A percentile compares a stretch with the other conserved stretches of the same genome.
phyloP scores from a whole-genome alignment of 345 rosid genomes.

The Linum lewisii region DNA sequence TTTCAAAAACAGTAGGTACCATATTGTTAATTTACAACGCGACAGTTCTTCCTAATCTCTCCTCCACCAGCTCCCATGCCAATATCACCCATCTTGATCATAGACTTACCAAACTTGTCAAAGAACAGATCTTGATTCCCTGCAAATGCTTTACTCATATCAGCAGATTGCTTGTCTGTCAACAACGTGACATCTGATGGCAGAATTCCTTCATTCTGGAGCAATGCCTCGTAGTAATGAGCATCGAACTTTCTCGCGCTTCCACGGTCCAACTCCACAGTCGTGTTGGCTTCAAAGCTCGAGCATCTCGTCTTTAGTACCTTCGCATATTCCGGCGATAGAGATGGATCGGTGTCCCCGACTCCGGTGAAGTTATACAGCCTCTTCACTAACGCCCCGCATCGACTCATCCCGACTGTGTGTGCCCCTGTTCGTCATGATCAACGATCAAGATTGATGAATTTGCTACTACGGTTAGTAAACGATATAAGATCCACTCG shows the following conservation, averaged over 20 bases:
- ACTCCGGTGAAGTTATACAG: conserved; percentile 51
- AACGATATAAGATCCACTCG: too few species aligned
- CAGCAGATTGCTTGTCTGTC: conserved; percentile 22
- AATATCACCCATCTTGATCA: conserved; percentile 43
- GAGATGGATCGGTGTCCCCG: conserved; percentile 45
- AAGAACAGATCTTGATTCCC: conserved; percentile 22
- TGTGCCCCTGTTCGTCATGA: conserved; percentile 53
- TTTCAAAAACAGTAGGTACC: too few species aligned
- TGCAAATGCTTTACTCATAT: conserved; percentile 12
- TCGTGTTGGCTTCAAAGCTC: conserved; percentile 6
- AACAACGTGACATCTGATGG: conserved; percentile 52
- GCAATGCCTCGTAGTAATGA: conserved; percentile 31
- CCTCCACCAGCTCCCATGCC: conserved; percentile 27
- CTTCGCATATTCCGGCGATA: conserved; percentile 30
- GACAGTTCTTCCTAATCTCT: conserved; percentile 46
- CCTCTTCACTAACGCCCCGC: conserved; percentile 33
- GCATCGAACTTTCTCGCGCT: conserved; percentile 34
- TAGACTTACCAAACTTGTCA: conserved; percentile 33
- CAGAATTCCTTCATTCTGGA: conserved; percentile 31
- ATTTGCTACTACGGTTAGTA: too few species aligned
- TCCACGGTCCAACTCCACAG: conserved; percentile 33
- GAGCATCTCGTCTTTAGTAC: conserved; percentile 35
- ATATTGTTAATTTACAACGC: conserved; percentile 22
- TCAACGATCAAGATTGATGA: too few species aligned
- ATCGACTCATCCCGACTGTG: conserved; percentile 48